Evolutionary conservation across 2,329 filamentous ascomycete species (phyloP).

Genomic region (Ascochyta clinopodiicola): DNA sequence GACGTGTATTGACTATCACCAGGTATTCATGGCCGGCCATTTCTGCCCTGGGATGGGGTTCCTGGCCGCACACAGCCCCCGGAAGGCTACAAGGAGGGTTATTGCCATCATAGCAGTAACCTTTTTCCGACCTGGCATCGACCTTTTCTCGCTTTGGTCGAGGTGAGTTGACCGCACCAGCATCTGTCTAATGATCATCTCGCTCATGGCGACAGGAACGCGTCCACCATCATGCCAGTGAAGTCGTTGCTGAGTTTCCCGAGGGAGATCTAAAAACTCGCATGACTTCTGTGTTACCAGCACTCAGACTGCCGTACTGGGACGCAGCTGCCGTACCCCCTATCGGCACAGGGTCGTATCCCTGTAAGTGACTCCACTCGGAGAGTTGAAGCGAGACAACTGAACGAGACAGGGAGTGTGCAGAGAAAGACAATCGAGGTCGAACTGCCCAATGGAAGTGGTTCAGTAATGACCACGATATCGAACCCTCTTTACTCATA

Average conservation of each 20-base stretch:
- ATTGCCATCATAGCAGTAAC: conserved; percentile 77
- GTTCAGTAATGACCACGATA: conserved; percentile 30
- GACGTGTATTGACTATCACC: background rate
- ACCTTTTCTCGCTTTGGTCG: conserved; percentile 71
- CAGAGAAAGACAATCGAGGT: conserved; percentile 39
- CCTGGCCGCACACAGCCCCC: conserved; percentile 34
- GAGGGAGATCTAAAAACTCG: conserved; percentile 44
- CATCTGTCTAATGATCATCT: background rate
- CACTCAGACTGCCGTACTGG: conserved; percentile 54
- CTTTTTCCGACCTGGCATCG: conserved; percentile 84
- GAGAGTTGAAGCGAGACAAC: background rate
- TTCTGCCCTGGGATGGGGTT: conserved; percentile 63
- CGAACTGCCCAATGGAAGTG: conserved; percentile 40
- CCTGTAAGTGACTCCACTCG: conserved; percentile 21
- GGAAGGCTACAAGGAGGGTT: conserved; percentile 66
- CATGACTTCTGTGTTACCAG: conserved; percentile 46
- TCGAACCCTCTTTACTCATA: conserved; percentile 54
- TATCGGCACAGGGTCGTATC: conserved; percentile 41
- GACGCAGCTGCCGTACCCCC: conserved; percentile 53
- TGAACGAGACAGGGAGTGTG: conserved; percentile 33
- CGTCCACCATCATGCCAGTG: conserved; percentile 48
- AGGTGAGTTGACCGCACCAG: conserved; percentile 48
- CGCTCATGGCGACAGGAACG: conserved; percentile 43
- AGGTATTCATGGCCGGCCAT: conserved; percentile 83
- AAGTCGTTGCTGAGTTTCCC: conserved; percentile 49